Evolutionary conservation across 495 filamentous ascomycete species (phyloP), one percentile per base, ranked within the genome.

Genomic region (Darksidea phi): DNA sequence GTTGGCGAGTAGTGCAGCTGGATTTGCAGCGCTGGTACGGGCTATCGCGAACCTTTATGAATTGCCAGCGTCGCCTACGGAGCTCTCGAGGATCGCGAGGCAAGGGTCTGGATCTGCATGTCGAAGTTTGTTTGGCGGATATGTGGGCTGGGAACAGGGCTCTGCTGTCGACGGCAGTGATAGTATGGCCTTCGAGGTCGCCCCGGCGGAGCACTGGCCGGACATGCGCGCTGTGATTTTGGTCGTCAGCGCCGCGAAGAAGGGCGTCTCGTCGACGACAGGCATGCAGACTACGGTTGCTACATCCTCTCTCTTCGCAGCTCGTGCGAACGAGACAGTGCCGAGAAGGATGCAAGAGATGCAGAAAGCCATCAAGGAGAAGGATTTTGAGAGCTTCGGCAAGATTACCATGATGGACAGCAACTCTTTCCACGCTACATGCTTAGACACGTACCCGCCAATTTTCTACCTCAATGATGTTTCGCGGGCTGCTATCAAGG

Each of bases 391-490:
- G 57, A 75, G 77, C n/a, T 98, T 97, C 71, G 94, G 86, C 4
- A 82, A 86, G 73, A 82, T 96, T 34, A 95, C 95, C 12, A 97
- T 96, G 92, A 86, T 84, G 68, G 94, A 98, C 70, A 92, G 88
- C 70, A 99, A 99, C 74, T 86, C 82, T 54, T 99, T 99, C 84
- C 94, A 99, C 72, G 90, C 94, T 15, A 89, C 87, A 28, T 97
- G 94, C 71, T 77, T 93, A 59, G 94, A 99, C 76, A 97, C 95
- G 0, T 88, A 88, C 72, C 94, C 94, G 49, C 94, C 94, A 13
- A 97, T 99, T 64, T 96, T 96, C 77, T 99, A 99, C 77, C 82
- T 97, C 79, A 99, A 97, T 70, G 94, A 97, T 74, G 86, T 93
- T 18, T 88, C 84, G 17, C 78, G 88, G 15, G 90, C 91, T 7